Conservation (phyloP, 2,329 filamentous ascomycete genomes). For the Colletotrichum lini region DNA sequence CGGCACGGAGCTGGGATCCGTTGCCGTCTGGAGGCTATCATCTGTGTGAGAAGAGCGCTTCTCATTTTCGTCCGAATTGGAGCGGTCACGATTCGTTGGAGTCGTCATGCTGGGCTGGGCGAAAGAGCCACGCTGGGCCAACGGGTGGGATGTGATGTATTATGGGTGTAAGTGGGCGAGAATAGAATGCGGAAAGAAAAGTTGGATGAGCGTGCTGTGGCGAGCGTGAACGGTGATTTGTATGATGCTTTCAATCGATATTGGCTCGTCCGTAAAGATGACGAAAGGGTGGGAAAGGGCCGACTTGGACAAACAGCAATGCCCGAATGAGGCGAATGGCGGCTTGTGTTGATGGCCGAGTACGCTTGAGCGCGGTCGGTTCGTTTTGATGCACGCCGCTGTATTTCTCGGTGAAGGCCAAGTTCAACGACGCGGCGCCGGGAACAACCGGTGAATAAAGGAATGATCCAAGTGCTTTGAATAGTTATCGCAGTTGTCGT, state of each 20-base stretch:
- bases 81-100: slow-evolving; percentile 23
- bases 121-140: background rate
- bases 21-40: slow-evolving; percentile 40
- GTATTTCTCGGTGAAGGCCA: slow-evolving; percentile 21
- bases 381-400: slow-evolving; percentile 11
- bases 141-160: background rate
- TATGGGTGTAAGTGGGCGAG: slow-evolving; percentile 2
- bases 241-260: background rate
- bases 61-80: slow-evolving; percentile 44
- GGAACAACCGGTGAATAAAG: background rate
- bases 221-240: background rate
- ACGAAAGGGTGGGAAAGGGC: background rate
- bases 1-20: slow-evolving; percentile 28
- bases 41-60: slow-evolving; percentile 41
- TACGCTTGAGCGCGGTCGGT: slow-evolving; percentile 9
- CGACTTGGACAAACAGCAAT: background rate
- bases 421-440: background rate
- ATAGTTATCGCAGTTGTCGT: background rate
- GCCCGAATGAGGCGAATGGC: background rate
- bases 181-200: background rate
- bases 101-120: slow-evolving; percentile 24
- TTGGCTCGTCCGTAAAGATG: background rate
- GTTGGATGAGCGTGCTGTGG: background rate
- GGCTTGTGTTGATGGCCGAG: background rate
- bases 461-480: background rate